Conservation (phyloP, 2,329 filamentous ascomycete genomes). For the Aspergillus hiratsukae region DNA sequence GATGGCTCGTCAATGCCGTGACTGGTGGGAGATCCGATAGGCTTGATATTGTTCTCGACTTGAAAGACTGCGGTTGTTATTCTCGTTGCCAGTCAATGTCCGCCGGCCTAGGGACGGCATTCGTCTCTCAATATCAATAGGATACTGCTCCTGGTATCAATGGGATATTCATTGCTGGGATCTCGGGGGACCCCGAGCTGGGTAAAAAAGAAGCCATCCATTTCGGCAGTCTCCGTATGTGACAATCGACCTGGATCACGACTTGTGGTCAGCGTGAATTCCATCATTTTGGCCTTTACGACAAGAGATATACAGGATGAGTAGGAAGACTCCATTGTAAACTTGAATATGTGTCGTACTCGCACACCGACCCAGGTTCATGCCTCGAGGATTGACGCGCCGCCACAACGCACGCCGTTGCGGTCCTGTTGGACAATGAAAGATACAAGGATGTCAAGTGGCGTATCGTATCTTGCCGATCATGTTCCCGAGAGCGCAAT, state of each 20-base stretch:
- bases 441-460: neutral
- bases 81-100: neutral
- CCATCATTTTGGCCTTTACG: neutral
- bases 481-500: neutral
- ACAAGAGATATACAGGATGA: no score
- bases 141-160: neutral
- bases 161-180: neutral
- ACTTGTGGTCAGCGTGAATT: neutral
- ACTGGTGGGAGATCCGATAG: neutral
- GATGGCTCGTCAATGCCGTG: neutral
- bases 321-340: no score
- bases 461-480: neutral
- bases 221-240: neutral
- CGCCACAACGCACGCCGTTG: neutral
- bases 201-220: neutral
- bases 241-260: neutral
- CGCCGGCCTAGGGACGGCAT: neutral
- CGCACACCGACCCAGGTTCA: neutral
- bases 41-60: conserved; percentile 7
- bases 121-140: neutral
- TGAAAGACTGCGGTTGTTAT: neutral
- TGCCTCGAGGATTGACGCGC: neutral
- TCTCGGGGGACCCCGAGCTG: neutral
- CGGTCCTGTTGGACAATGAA: neutral
- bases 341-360: neutral